Evolutionary conservation across 106 monocot species (phyloP).

Genomic region (Cymbidium sinense): DNA sequence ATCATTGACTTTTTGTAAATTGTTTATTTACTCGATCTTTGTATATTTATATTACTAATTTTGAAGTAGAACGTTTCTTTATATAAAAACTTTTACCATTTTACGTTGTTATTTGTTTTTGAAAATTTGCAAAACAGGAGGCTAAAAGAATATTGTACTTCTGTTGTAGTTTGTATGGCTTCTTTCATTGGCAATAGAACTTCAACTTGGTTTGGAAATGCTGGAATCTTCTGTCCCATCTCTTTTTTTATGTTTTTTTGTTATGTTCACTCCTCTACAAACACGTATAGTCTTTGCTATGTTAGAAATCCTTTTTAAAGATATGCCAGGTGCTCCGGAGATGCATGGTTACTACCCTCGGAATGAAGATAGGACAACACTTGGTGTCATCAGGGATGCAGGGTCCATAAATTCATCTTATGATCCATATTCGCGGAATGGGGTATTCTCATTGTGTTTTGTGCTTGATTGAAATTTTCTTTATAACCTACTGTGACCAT

Average conservation of each 20-base stretch:
- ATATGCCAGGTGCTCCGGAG: constrained; percentile 45
- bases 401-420: constrained; percentile 74
- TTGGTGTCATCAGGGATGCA: constrained; percentile 39
- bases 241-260: not conserved
- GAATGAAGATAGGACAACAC: constrained; percentile 44
- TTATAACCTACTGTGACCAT: not conserved
- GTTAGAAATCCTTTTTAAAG: constrained; percentile 24
- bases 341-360: constrained; percentile 49
- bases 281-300: not conserved
- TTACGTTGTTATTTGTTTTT: not conserved
- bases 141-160: no score
- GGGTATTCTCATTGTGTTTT: constrained; percentile 31
- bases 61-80: no score
- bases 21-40: no score
- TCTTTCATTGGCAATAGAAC: not conserved
- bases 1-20: not conserved
- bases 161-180: not conserved
- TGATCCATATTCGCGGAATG: constrained; percentile 74
- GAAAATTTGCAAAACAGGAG: not conserved
- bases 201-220: not conserved
- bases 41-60: no score
- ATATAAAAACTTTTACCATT: not conserved
- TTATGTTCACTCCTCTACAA: not conserved
- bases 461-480: not conserved
- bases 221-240: not conserved